Evolutionary conservation across 805 yeast genomes (phyloP), one percentile per base, ranked within the genome.

Genomic region (Wickerhamiella sergipiensis): DNA sequence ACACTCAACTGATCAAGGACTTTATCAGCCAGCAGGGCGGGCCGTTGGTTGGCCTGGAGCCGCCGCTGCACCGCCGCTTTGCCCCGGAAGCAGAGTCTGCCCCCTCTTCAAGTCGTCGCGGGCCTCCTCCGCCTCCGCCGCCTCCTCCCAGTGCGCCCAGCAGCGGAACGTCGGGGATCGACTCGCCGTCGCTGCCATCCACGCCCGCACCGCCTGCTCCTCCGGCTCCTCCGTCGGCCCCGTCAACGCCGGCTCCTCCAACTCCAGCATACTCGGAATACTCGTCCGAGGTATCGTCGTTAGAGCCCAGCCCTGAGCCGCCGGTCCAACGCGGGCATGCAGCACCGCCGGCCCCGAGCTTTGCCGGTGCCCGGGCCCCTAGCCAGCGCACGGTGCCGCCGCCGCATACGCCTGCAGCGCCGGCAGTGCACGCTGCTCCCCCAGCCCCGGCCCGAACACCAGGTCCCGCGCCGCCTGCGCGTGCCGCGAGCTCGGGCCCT

Each of bases 1-100:
- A 86, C 62, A 72, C 88, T 53, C 85, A 83, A 53, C 85, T 85
- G 63, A 84, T 86, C 61, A 86, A 84, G 64, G 81, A 80, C 50
- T 86, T 83, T 61, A 83, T 86, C 52, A 69, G 78, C 3, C 71
- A 81, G 59, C 81, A 79, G 63, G 86, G 92, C 50, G 84, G 89
- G 21, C 82, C 92, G 31, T 69, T 90, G 65, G 83, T 83, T 26
- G 94, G 94, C 1, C 67, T 83, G 23, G 94, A 85, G 61, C 94
- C 94, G 5, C 95, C 95, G 15, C 70, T 85, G 48, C 94, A 92
- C 3, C 72, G 90, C 56, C 75, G 72, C 39, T 61, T 53, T 48
- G 54, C 46, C 54, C 43, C 43, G 15, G 24, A 18, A 18, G 38
- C 55, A 15, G 49, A 47, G 5, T 44, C 50, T 12, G 36, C 31